Base-by-base conservation (phyloP, 768 basidiomycete species). In the Leccinum arenicola region DNA sequence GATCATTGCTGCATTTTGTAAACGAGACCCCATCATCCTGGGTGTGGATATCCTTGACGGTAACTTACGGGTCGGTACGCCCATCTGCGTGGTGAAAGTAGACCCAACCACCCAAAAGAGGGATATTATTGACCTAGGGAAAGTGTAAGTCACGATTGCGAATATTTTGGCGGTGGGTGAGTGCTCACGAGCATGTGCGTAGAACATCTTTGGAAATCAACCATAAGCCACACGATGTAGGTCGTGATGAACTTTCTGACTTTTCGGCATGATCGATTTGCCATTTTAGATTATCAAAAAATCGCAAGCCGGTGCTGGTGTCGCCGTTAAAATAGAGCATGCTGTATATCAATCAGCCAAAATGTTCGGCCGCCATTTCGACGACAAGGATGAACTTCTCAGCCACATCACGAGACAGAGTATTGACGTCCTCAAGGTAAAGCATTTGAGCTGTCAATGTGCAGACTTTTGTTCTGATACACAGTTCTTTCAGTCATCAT, bases 141-240 rank as follows among this genome's bases (percentile, higher is more conserved):
- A 95, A 74, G 89, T 99, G 95, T 96, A 70, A 74, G 89, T 75
- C 14, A 25, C 54, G 23, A 15, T 12, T 35, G 9, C 31, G 19
- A 52, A 47, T 8, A 21, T 48, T 38, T 52, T 19, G 5, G 8
- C 33, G 53, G 23, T 33, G 21, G 21, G 53, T 55, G 55, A 31
- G 48, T 43, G 60, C 56, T 56, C 48, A 64, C 52, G 19, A 50
- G 14, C 14, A 9, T 27, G 6, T 38, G 27, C 27, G 25, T 62
- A 97, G 95, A 61, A 95, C 97, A 1, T 97, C 94, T 4, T 77
- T 98, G 68, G 96, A 99, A 75, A 97, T 98, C 72, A 98, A 99
- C 71, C 95, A 98, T 78, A 97, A 96, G 73, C 73, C 86, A 2
- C 78, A 79, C 55, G 95, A 98, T 23, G 88, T 93, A 65, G 68